Percentiles rank a stretch among this genome's conserved stretches.
Evolutionary conservation across 2,329 filamentous ascomycete genomes (phyloP).

Genomic region (Fusarium tricinctum): DNA sequence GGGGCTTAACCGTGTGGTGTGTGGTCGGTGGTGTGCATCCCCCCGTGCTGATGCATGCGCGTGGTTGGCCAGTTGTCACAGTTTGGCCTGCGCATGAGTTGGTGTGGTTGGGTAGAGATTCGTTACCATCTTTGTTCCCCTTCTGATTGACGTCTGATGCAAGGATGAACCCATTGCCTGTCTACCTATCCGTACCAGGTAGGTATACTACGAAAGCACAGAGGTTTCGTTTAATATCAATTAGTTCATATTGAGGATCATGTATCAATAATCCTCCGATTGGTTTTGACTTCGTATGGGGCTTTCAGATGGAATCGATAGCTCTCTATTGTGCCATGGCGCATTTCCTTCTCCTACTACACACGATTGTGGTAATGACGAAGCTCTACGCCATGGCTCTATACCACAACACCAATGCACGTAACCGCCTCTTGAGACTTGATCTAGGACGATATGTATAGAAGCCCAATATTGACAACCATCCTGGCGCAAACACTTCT

Average conservation of each 20-base stretch:
- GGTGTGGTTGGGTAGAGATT: slow-evolving; percentile 37
- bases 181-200: background rate
- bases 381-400: slow-evolving; percentile 30
- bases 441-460: slow-evolving; percentile 33
- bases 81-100: slow-evolving; percentile 29
- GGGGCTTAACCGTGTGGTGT: slow-evolving; percentile 7
- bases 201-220: slow-evolving; percentile 4
- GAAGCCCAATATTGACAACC: slow-evolving; percentile 37
- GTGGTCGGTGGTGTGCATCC: slow-evolving; percentile 12
- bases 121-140: slow-evolving; percentile 15
- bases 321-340: slow-evolving; percentile 15
- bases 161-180: background rate
- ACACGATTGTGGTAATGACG: slow-evolving; percentile 21
- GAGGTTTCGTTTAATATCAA: slow-evolving; percentile 31
- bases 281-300: slow-evolving; percentile 19
- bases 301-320: slow-evolving; percentile 16
- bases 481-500: slow-evolving; percentile 17
- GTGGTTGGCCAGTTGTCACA: slow-evolving; percentile 41
- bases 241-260: slow-evolving; percentile 24
- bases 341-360: slow-evolving; percentile 14
- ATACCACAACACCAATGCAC: slow-evolving; percentile 38
- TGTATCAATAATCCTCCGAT: slow-evolving; percentile 41
- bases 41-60: slow-evolving; percentile 26
- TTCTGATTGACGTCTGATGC: slow-evolving; percentile 1
- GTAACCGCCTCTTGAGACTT: slow-evolving; percentile 27